phyloP scores from a whole-genome alignment of 345 rosid genomes.

The Melaleuca quinquenervia region DNA sequence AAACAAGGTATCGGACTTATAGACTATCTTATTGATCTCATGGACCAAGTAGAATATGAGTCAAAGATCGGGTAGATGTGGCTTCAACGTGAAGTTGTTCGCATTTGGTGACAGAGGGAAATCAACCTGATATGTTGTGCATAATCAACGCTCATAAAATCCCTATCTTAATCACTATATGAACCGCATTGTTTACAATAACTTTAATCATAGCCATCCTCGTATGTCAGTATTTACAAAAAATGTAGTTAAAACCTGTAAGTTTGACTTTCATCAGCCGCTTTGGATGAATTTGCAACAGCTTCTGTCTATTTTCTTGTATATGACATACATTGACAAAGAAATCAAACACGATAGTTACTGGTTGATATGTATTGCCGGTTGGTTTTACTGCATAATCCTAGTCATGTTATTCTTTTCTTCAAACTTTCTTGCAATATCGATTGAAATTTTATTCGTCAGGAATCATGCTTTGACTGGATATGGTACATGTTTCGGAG shows the following conservation, averaged over 20 bases:
- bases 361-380: background rate
- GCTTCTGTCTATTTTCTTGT: background rate
- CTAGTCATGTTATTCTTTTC: background rate
- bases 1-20: too few species aligned
- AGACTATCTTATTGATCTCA: background rate
- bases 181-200: background rate
- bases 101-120: background rate
- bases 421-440: background rate
- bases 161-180: background rate
- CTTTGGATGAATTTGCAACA: background rate
- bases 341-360: background rate
- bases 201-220: background rate
- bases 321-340: too few species aligned
- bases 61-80: background rate
- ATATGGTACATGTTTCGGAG: background rate
- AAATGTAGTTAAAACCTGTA: background rate
- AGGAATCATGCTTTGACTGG: background rate
- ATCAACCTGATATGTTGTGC: background rate
- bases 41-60: too few species aligned
- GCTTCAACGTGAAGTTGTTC: background rate
- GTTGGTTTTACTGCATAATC: background rate
- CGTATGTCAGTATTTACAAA: background rate
- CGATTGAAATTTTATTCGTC: background rate
- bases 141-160: background rate
- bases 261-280: background rate